Percentiles rank a stretch among this genome's conserved stretches.
Conservation (phyloP, 164 flowering plant genomes). For the Houttuynia cordata region DNA sequence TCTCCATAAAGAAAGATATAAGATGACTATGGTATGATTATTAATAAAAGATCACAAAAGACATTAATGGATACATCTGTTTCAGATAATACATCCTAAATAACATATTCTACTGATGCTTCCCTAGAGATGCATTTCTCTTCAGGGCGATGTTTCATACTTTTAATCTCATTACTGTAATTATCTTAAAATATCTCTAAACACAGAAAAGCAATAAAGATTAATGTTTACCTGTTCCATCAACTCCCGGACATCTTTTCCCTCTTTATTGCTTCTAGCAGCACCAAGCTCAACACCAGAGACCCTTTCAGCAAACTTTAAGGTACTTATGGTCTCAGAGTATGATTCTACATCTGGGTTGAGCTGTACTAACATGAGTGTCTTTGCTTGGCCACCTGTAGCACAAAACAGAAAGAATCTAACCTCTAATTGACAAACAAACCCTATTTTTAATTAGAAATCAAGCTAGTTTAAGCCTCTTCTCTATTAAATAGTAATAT, state of each 20-base stretch:
- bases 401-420: not conserved
- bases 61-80: no score
- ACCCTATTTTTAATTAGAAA: not conserved
- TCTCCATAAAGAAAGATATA: no score
- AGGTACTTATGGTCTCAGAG: constrained; percentile 69
- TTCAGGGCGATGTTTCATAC: not conserved
- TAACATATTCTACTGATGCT: no score
- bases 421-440: not conserved
- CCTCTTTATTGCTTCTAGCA: constrained; percentile 80
- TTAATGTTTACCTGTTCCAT: constrained; percentile 67
- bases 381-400: constrained; percentile 96
- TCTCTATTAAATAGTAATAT: no score
- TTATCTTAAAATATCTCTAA: not conserved
- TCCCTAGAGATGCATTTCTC: no score
- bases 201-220: not conserved
- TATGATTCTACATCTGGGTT: constrained; percentile 73
- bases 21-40: no score
- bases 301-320: constrained; percentile 96
- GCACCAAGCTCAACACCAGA: constrained; percentile 98
- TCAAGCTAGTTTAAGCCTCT: not conserved
- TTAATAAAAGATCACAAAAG: no score
- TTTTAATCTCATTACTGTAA: not conserved
- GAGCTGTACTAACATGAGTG: constrained; percentile 94
- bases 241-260: constrained; percentile 66
- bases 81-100: no score